A percentile compares a stretch with the other conserved stretches of the same genome.
Conservation (phyloP, 1,284 basidiomycete species). For the Phellinidium pouzarii region DNA sequence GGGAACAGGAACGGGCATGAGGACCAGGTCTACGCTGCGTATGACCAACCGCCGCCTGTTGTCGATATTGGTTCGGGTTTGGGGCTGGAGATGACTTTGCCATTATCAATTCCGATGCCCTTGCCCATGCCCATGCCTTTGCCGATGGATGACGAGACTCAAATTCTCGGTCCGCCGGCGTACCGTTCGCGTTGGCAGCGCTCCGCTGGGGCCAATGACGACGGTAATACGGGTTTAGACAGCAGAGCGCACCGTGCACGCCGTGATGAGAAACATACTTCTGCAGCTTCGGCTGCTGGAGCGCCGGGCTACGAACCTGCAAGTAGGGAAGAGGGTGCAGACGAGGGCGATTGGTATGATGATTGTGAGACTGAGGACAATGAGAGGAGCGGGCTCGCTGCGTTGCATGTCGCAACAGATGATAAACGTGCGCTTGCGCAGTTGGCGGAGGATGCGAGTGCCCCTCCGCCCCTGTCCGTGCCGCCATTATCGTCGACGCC, state of each 20-base stretch:
- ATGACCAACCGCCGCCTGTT: not conserved
- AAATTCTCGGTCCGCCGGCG: conserved; percentile 9
- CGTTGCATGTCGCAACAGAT: conserved; percentile 67
- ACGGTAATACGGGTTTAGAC: not conserved
- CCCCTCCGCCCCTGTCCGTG: conserved; percentile 33
- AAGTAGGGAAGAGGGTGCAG: conserved; percentile 1
- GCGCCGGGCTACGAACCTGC: not conserved
- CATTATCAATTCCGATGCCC: not conserved
- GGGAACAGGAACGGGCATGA: too few species aligned
- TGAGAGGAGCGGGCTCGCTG: conserved; percentile 13
- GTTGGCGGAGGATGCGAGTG: conserved; percentile 49
- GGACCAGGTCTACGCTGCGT: not conserved
- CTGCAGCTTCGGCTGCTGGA: conserved; percentile 1
- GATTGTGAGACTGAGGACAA: not conserved
- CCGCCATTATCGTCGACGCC: not conserved
- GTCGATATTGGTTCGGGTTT: too few species aligned
- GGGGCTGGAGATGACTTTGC: not conserved
- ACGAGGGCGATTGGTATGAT: conserved; percentile 1
- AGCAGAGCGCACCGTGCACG: not conserved
- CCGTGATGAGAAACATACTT: conserved; percentile 7
- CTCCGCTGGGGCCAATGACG: not conserved
- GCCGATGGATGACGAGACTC: conserved; percentile 3
- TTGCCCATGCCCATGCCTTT: too few species aligned
- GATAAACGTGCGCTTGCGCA: conserved; percentile 61
- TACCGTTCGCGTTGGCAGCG: conserved; percentile 9